Conservation (phyloP, 2,329 filamentous ascomycete genomes). For the Fusarium sp. region DNA sequence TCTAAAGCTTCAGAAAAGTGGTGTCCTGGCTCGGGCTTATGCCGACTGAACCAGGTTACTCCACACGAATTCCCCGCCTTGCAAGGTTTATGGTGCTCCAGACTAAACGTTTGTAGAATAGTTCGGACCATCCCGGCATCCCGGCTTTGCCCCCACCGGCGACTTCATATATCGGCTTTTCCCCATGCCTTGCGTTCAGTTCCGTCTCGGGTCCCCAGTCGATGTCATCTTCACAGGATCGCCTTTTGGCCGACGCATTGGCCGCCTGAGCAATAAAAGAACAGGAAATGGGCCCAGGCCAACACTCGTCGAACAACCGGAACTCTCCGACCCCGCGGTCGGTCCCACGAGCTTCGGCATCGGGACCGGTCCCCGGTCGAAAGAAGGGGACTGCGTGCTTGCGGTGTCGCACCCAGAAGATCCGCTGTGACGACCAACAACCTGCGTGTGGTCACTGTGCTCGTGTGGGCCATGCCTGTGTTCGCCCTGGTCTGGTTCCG, state of each 20-base stretch:
- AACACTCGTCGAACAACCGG: background rate
- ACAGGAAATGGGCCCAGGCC: background rate
- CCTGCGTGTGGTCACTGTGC: conserved; percentile 46
- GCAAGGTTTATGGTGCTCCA: background rate
- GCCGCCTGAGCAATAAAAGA: background rate
- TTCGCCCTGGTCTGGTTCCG: conserved; percentile 33
- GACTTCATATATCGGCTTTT: conserved; percentile 4
- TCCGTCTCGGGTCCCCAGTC: background rate
- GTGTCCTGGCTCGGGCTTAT: background rate
- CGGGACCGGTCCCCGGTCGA: conserved; percentile 8
- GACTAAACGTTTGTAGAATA: background rate
- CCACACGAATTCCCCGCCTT: background rate
- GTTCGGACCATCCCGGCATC: background rate
- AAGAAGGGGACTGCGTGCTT: conserved; percentile 50
- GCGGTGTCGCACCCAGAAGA: conserved; percentile 49
- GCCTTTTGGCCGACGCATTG: background rate
- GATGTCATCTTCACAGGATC: background rate
- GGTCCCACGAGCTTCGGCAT: background rate
- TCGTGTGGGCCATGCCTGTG: conserved; percentile 45
- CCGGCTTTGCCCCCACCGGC: background rate
- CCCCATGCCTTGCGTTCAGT: background rate
- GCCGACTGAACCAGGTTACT: background rate
- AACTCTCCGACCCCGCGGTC: background rate
- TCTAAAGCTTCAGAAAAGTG: background rate
- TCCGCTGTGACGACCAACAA: conserved; percentile 47